A percentile compares a stretch with the other conserved stretches of the same genome.
Evolutionary conservation across 2,329 filamentous ascomycete genomes (phyloP).

Genomic region (Pseudocercospora musae): DNA sequence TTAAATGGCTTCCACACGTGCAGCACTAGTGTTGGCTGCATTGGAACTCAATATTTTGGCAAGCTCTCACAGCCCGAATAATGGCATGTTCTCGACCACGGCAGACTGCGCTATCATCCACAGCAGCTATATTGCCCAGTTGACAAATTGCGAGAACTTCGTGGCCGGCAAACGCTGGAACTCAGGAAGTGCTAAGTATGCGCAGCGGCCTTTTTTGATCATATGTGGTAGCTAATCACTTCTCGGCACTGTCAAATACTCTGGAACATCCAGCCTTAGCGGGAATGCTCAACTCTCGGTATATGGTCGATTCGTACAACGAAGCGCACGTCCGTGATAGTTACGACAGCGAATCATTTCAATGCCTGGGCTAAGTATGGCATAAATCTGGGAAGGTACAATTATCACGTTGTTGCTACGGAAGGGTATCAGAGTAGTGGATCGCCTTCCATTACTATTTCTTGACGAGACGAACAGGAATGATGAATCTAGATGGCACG

Average conservation of each 20-base stretch:
- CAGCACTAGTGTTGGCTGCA: no score
- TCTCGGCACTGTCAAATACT: conserved; percentile 50
- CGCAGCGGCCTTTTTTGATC: neutral
- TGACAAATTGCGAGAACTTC: conserved; percentile 51
- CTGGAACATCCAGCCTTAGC: conserved; percentile 46
- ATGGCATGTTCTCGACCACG: no score
- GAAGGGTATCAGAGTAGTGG: conserved; percentile 45
- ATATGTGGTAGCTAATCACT: neutral
- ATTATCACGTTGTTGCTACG: conserved; percentile 44
- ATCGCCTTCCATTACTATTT: conserved; percentile 38
- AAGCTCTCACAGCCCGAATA: no score
- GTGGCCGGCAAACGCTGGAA: conserved; percentile 60
- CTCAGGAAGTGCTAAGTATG: conserved; percentile 50
- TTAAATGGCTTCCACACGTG: no score
- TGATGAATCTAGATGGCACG: no score
- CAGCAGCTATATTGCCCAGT: conserved; percentile 48
- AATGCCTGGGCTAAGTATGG: conserved; percentile 26
- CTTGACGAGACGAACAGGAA: neutral
- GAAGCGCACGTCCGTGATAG: conserved; percentile 32
- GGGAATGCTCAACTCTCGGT: conserved; percentile 55
- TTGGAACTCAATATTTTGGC: no score
- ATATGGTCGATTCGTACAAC: conserved; percentile 48
- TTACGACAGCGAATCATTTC: conserved; percentile 31
- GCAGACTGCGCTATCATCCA: no score
- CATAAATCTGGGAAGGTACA: conserved; percentile 31